Base-by-base conservation (phyloP, 139 green algal species). In the Coelastrella sp. region DNA sequence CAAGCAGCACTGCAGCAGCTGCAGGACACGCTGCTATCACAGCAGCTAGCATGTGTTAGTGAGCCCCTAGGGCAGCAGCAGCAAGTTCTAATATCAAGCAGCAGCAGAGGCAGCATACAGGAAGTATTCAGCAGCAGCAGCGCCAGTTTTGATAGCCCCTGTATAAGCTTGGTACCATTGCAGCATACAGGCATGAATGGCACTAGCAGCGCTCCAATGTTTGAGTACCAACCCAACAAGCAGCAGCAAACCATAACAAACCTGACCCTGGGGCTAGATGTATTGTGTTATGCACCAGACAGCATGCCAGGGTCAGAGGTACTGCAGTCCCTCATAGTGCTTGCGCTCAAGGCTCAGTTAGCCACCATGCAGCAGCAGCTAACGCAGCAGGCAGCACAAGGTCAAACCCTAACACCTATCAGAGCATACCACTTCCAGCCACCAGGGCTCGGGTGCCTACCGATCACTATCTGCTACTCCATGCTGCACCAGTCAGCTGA, bases 381-480 rank as follows among this genome's bases (percentile, higher is more conserved):
- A 47, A n/a, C 47, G 68, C 16, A 54, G 47, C 80, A 88, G 80
- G 68, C 58, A 83, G 64, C 65, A 60, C 57, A 47, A 57, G 23
- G 73, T 0, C 58, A 87, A 57, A 19, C 17, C 47, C 65, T 91
- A 7, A 7, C n/a, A 11, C 7, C 87, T 20, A 20, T 87, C 57
- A 10, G 11, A 3, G 87, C 77, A 4, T 68, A 23, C 65, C 87
- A 91, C 57, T 91, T 91, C 16, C 23, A 23, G 54, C 87, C 85
- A 17, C 73, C 73, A 58, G 85, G 58, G 5, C 47, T 71, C 5
- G 85, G 47, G 13, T 60, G 66, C 92, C 17, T 76, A 6, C 92
- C 95, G 61, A 11, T 97, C 8, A 95, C 92, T 4, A 19, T 94
- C 54, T 82, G 95, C 58, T 96, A 97, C 74, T 23, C 74, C 22